These are phyloP conservation scores for Saitozyma podzolica DNA, from an alignment of 768 basidiomycete genomes.

Conservation along the genomic window DNA sequence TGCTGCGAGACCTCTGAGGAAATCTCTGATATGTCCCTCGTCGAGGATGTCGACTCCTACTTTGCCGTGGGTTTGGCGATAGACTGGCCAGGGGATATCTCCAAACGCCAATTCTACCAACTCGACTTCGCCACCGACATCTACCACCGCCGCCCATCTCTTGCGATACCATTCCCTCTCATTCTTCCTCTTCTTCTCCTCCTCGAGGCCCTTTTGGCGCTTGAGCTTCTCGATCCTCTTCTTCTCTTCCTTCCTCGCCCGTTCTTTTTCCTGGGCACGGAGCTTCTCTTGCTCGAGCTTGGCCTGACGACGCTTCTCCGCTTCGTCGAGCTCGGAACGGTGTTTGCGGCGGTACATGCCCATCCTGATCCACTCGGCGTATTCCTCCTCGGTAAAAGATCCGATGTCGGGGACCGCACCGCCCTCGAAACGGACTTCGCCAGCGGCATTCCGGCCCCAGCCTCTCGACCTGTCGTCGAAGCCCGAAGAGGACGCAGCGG, in stretches of 20 bases:
- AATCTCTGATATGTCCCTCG: constrained; percentile 27
- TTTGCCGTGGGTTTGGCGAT: constrained; percentile 7
- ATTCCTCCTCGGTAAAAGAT: constrained; percentile 81
- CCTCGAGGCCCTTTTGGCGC: constrained; percentile 23
- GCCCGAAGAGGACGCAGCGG: background rate
- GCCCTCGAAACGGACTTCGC: constrained; percentile 56
- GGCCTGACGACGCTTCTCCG: constrained; percentile 11
- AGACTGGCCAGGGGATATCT: constrained; percentile 51
- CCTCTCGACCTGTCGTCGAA: background rate
- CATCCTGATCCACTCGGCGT: constrained; percentile 78
- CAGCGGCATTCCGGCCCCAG: constrained; percentile 41
- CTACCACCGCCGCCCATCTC: constrained; percentile 32
- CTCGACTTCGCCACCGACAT: constrained; percentile 17
- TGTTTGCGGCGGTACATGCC: constrained; percentile 73
- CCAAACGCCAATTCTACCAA: constrained; percentile 25
- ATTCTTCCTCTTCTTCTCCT: constrained; percentile 31
- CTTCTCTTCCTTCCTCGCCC: constrained; percentile 54
- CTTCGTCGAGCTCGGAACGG: constrained; percentile 38
- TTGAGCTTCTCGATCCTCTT: constrained; percentile 35
- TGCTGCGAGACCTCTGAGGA: constrained; percentile 27
- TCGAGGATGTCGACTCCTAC: constrained; percentile 14
- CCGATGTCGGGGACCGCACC: constrained; percentile 48
- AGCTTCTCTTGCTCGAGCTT: constrained; percentile 38
- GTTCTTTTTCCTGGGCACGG: constrained; percentile 52
- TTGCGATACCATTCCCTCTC: constrained; percentile 32